phyloP scores from a whole-genome alignment of 2,329 filamentous ascomycete genomes.

The Penicillium sp. region DNA sequence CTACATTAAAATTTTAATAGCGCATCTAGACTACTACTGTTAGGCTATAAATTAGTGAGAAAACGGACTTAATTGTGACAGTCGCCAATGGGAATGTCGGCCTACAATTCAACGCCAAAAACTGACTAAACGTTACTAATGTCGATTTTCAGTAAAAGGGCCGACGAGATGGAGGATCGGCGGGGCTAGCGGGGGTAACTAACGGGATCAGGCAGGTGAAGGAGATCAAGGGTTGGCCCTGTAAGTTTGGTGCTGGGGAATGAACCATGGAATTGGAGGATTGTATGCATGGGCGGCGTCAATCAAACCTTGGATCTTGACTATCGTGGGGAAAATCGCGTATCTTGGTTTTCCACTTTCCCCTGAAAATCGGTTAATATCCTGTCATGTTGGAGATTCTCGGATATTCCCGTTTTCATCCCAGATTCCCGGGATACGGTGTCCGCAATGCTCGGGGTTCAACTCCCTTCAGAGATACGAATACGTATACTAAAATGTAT shows the following conservation, averaged over 20 bases:
- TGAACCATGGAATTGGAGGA: conserved; percentile 4
- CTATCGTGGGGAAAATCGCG: background rate
- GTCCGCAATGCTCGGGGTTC: background rate
- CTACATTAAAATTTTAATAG: background rate
- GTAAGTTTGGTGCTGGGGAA: background rate
- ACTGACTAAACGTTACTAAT: too few species aligned
- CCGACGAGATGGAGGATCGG: conserved; percentile 5
- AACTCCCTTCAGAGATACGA: background rate
- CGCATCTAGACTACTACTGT: background rate
- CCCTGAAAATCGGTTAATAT: background rate
- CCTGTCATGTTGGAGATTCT: background rate
- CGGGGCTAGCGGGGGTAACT: background rate
- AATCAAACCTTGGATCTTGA: too few species aligned
- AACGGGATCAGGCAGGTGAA: conserved; percentile 14
- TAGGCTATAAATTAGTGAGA: background rate
- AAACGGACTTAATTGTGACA: background rate
- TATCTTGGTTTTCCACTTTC: background rate
- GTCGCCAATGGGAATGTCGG: background rate
- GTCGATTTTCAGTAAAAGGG: background rate
- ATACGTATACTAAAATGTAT: background rate
- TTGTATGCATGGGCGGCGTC: background rate
- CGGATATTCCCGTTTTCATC: background rate
- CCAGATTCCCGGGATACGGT: too few species aligned
- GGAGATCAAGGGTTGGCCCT: background rate
- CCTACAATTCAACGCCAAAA: background rate